Evolutionary conservation across 2,329 filamentous ascomycete species (phyloP).

Genomic region (Calonectria hawksworthii): DNA sequence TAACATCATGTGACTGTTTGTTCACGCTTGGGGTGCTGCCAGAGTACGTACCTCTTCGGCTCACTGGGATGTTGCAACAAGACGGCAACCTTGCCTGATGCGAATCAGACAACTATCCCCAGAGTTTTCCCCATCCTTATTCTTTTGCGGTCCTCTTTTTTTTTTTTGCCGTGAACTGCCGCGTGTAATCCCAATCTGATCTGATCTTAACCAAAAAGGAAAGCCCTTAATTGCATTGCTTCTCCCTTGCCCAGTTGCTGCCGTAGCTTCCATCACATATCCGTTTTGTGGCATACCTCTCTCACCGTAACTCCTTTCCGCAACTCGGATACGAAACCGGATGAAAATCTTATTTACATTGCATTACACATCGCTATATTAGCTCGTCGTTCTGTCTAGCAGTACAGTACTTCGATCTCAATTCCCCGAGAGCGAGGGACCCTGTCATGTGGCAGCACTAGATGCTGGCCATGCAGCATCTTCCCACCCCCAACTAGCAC

Average conservation of each 20-base stretch:
- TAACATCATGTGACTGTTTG: conserved; percentile 1
- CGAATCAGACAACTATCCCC: neutral
- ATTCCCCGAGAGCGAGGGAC: neutral
- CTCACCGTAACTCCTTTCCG: neutral
- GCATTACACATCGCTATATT: neutral
- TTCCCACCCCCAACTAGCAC: conserved; percentile 8
- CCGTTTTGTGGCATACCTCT: neutral
- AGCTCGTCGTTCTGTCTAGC: neutral
- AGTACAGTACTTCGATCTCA: neutral
- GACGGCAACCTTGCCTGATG: neutral
- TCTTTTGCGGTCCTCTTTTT: neutral
- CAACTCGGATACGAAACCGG: neutral
- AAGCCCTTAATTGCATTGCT: neutral
- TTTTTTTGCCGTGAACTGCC: too few relatives aligned
- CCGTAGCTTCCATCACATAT: neutral
- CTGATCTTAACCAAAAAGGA: neutral
- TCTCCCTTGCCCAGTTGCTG: neutral
- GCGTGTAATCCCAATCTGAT: neutral
- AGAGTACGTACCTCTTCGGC: conserved; percentile 19
- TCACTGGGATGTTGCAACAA: neutral
- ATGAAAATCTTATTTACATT: neutral
- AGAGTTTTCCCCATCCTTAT: neutral
- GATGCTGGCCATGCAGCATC: neutral
- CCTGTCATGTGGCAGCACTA: conserved; percentile 7
- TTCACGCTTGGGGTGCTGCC: neutral